Base-by-base conservation (phyloP, 495 filamentous ascomycete genomes). In the Patellaria atrata region DNA sequence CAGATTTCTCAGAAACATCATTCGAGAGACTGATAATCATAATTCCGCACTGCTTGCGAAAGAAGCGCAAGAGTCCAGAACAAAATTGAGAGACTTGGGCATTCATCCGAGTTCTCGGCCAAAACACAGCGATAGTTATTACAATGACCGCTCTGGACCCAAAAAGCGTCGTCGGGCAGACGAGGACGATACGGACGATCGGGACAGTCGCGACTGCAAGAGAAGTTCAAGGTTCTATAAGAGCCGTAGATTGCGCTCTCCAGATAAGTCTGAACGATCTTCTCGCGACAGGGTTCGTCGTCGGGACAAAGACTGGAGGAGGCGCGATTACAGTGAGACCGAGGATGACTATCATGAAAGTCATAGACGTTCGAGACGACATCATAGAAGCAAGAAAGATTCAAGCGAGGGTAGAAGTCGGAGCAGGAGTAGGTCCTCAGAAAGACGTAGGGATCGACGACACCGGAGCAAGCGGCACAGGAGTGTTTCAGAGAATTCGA, bases 41-140 rank as follows among this genome's bases (percentile, higher is more conserved):
- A 97, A 97, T 68, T 71, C 81, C 9, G 79, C 84, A 4, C 62
- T 94, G 35, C 70, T 77, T 25, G 82, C 75, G 0, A 93, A 79
- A 44, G 87, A 96, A 52, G 73, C 75, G 24, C 71, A 64, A 33
- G 73, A 77, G 25, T 58, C 70, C 41, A 50, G 74, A 63, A 60
- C 65, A 13, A 63, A 70, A 26, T 60, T 77, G 40, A 67, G 63
- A 36, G 52, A 55, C 55, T 63, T 73, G 36, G 51, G 40, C 19
- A 2, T 55, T 31, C 37, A 51, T 9, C 16, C 30, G 33, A 35
- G 38, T 29, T 13, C 13, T 13, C 7, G 44, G 39, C 10, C 22
- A 39, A 21, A 26, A 38, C 6, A 43, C 39, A 2, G 35, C 38
- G 9, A 32, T 23, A n/a, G n/a, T 21, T 2, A 33, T 5, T 8